Evolutionary conservation across 495 filamentous ascomycete genomes (phyloP).

Genomic region (Penicillium tannophilum): DNA sequence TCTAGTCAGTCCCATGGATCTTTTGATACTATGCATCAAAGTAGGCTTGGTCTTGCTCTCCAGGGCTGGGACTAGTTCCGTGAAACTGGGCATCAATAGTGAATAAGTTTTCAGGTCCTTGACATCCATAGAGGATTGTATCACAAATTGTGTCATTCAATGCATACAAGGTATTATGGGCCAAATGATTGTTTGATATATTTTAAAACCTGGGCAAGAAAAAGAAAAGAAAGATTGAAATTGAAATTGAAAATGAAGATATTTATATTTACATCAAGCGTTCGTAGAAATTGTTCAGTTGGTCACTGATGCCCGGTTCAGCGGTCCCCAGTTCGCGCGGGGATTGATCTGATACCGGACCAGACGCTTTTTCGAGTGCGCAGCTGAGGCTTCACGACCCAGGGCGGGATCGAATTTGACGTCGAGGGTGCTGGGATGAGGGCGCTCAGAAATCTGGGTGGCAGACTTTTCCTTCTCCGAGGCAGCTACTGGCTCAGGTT

Average conservation of each 20-base stretch:
- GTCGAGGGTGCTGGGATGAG: slow-evolving; percentile 47
- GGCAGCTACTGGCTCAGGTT: slow-evolving; percentile 8
- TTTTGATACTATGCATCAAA: no score
- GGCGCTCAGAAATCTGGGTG: slow-evolving; percentile 1
- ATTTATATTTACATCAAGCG: slow-evolving; percentile 12
- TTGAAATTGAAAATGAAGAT: no score
- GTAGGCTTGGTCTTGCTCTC: no score
- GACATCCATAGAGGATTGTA: no score
- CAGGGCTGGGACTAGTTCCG: no score
- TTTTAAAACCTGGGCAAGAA: neutral
- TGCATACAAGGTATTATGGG: no score
- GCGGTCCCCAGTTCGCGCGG: slow-evolving; percentile 87
- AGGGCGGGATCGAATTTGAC: slow-evolving; percentile 83
- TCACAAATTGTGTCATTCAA: no score
- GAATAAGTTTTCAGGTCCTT: no score
- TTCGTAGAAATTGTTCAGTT: slow-evolving; percentile 2
- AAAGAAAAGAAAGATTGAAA: no score
- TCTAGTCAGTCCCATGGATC: no score
- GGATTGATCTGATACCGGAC: slow-evolving; percentile 89
- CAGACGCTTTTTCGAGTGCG: slow-evolving; percentile 53
- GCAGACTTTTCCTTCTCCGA: neutral
- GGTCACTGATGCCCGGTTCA: slow-evolving; percentile 62
- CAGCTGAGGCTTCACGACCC: slow-evolving; percentile 60
- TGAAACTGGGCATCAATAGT: no score
- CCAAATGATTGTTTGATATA: no score